A percentile compares a stretch with the other conserved stretches of the same genome.
Conservation (phyloP, 495 filamentous ascomycete genomes). For the Daldinia vernicosa region DNA sequence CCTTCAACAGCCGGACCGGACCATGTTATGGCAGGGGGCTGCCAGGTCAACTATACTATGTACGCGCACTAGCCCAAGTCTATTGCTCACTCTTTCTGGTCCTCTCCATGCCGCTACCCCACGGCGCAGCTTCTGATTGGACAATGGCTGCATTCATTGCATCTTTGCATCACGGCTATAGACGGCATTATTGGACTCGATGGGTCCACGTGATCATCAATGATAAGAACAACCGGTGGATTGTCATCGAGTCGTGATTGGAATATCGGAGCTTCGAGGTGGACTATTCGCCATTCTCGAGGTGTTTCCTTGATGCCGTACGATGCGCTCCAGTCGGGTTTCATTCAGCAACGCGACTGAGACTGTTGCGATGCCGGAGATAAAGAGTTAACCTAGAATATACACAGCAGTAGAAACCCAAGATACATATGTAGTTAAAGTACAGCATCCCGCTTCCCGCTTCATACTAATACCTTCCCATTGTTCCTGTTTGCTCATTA, state of each 20-base stretch:
- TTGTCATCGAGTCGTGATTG: constrained; percentile 46
- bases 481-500: constrained; percentile 18
- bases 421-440: constrained; percentile 22
- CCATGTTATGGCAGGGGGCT: constrained; percentile 11
- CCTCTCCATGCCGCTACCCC: constrained; percentile 21
- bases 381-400: constrained; percentile 32
- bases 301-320: constrained; percentile 24
- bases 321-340: constrained; percentile 31
- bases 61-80: constrained; percentile 31
- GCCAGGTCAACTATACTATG: constrained; percentile 24
- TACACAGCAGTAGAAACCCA: constrained; percentile 18
- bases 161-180: constrained; percentile 38
- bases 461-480: constrained; percentile 17
- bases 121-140: constrained; percentile 40
- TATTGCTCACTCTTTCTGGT: constrained; percentile 33
- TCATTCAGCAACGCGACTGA: constrained; percentile 17
- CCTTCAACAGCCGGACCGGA: constrained; percentile 22
- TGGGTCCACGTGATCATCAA: constrained; percentile 44
- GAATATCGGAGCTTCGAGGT: constrained; percentile 34
- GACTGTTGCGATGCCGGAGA: constrained; percentile 47
- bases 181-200: constrained; percentile 36
- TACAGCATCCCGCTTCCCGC: constrained; percentile 21
- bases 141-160: constrained; percentile 31
- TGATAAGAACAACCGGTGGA: constrained; percentile 43
- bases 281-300: constrained; percentile 32